Base-by-base conservation (phyloP, 164 flowering plant genomes). In the Magnolia officinalis region DNA sequence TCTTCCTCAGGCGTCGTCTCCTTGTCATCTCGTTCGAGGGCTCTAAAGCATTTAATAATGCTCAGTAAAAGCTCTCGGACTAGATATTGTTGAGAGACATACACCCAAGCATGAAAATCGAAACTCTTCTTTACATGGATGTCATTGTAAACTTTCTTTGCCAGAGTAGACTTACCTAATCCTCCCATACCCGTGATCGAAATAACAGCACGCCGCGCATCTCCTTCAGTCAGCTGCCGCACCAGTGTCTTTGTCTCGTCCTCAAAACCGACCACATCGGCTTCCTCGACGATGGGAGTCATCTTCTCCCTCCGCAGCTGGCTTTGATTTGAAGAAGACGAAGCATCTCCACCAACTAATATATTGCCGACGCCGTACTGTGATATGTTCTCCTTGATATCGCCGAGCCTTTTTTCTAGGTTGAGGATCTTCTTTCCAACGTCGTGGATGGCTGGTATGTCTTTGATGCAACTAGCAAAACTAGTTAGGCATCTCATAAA, bases 191-290 rank as follows among this genome's bases (percentile, higher is more conserved):
- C 83, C 0, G 52, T 21, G 2, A 78, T 78, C 0, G 75, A 77
- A 20, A 74, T 64, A 2, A 78, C 76, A 10, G 31, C 11, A 6
- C 29, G 61, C 18, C 61, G 50, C 11, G 1, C 24, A 63, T 11
- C 4, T 11, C 83, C 84, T 50, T 76, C 75, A 9, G 79, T 70
- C 13, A 88, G 67, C 89, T 86, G 83, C 8, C 81, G 75, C 58
- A 82, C 83, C 4, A 86, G 50, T 77, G 78, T 85, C 63, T 74
- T 49, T 1, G 79, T 78, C 55, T 85, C 87, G 0, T 59, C 84
- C 64, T 86, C 91, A 69, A 88, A 52, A 55, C 89, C 89, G 13
- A 86, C 86, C 24, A 86, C 85, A 58, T 79, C 78, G n/a, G 77
- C 74, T 64, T 83, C 87, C 63, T 88, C 88, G 58, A 80, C 84